Conservation (phyloP, 768 basidiomycete genomes). For the Serendipita vermifera region DNA sequence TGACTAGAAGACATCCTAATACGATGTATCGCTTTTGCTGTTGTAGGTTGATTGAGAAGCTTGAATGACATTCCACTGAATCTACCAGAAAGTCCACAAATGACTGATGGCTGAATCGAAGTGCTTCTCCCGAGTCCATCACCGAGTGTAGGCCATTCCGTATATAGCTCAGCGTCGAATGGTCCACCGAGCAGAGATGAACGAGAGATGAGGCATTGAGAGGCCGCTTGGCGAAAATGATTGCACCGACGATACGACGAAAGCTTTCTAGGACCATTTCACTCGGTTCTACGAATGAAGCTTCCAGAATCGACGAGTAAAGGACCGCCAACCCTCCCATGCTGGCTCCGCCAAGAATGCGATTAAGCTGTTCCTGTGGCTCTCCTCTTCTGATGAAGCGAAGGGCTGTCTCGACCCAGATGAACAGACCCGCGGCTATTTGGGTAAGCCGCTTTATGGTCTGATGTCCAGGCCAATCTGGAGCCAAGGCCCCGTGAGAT, state of each 20-base stretch:
- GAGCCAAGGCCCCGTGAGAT: not conserved
- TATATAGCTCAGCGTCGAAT: not conserved
- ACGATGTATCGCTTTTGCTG: not conserved
- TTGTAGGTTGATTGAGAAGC: too few relatives aligned
- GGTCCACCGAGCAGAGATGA: not conserved
- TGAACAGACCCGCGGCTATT: not conserved
- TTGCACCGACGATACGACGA: not conserved
- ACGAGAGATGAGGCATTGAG: not conserved
- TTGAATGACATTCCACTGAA: not conserved
- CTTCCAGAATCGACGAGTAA: not conserved
- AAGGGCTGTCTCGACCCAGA: not conserved
- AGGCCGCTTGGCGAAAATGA: not conserved
- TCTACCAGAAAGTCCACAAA: constrained; percentile 3
- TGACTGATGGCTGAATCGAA: constrained; percentile 3
- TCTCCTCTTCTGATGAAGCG: not conserved
- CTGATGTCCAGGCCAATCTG: not conserved
- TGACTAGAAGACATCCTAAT: not conserved
- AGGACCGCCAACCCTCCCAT: not conserved
- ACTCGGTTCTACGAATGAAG: not conserved
- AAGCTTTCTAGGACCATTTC: not conserved
- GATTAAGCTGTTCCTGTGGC: not conserved
- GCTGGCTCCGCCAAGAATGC: not conserved
- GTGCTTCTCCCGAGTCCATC: not conserved
- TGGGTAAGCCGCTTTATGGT: not conserved
- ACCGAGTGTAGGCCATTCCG: not conserved